phyloP scores from a whole-genome alignment of 139 green algal genomes.

The Asterochloris erici region DNA sequence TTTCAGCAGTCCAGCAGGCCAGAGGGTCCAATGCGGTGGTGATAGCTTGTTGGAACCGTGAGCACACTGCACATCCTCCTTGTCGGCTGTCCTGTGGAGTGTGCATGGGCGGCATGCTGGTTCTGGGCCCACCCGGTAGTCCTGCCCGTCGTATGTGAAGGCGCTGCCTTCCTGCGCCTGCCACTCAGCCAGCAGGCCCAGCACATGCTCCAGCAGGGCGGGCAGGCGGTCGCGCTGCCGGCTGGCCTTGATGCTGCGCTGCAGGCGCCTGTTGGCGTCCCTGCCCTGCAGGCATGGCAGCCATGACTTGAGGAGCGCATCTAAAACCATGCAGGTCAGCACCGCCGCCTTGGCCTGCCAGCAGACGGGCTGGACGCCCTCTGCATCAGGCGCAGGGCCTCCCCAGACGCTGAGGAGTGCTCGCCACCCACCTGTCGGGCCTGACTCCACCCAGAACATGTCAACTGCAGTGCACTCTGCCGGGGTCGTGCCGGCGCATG shows the following conservation, averaged over 20 bases:
- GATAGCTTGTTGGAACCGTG: too few relatives aligned
- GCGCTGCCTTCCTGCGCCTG: slow-evolving; percentile 36
- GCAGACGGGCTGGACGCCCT: neutral
- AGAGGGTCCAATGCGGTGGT: too few relatives aligned
- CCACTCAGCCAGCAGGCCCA: slow-evolving; percentile 37
- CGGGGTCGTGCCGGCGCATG: too few relatives aligned
- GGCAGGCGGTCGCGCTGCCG: slow-evolving; percentile 42
- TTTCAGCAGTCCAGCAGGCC: too few relatives aligned
- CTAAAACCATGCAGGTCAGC: neutral
- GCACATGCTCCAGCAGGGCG: slow-evolving; percentile 26
- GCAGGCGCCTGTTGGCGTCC: slow-evolving; percentile 48
- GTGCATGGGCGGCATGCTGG: too few relatives aligned
- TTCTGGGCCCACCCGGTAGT: slow-evolving; percentile 19
- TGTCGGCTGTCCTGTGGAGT: too few relatives aligned
- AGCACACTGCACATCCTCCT: too few relatives aligned
- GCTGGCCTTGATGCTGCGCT: slow-evolving; percentile 44
- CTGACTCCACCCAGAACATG: too few relatives aligned
- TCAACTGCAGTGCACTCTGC: too few relatives aligned
- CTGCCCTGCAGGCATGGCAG: slow-evolving; percentile 38
- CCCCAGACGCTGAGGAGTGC: neutral
- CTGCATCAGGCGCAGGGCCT: neutral
- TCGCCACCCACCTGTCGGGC: too few relatives aligned
- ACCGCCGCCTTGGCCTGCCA: neutral
- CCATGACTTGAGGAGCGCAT: neutral
- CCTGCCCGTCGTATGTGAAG: slow-evolving; percentile 48